Percentiles rank a stretch among this genome's conserved stretches.
Conservation (phyloP, 805 yeast species). For the Grigorovia yakushimaensis region DNA sequence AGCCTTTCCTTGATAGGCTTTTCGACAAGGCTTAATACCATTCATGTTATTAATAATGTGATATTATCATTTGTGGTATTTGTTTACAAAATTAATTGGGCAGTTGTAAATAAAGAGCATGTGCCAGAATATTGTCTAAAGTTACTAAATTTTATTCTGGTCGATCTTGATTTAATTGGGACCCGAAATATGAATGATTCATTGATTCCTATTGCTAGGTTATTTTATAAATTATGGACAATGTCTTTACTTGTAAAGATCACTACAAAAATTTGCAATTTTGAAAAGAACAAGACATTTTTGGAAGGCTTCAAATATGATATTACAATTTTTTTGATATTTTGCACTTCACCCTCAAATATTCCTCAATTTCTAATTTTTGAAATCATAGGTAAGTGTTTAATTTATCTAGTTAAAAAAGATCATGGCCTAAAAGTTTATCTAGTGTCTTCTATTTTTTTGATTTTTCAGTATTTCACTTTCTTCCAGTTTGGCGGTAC, state of each 20-base stretch:
- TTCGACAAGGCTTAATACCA: background rate
- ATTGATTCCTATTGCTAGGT: conserved; percentile 29
- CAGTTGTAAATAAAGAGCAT: conserved; percentile 42
- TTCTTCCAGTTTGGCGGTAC: conserved; percentile 88
- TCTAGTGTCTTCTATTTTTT: conserved; percentile 11
- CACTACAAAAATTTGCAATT: background rate
- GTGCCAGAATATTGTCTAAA: conserved; percentile 34
- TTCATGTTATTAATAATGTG: conserved; percentile 32
- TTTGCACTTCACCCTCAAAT: conserved; percentile 40
- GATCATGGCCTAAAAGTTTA: conserved; percentile 7
- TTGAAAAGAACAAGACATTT: conserved; percentile 1
- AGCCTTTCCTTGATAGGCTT: conserved; percentile 28
- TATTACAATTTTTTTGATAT: conserved; percentile 34
- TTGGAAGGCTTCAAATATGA: conserved; percentile 15
- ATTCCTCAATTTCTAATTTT: conserved; percentile 42
- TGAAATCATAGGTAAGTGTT: conserved; percentile 11
- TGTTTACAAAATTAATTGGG: conserved; percentile 47
- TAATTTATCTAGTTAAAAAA: conserved; percentile 5
- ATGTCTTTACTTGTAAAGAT: conserved; percentile 29
- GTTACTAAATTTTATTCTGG: background rate
- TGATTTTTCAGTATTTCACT: conserved; percentile 61
- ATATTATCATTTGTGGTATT: conserved; percentile 41
- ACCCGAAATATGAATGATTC: conserved; percentile 12
- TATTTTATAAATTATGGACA: conserved; percentile 29
- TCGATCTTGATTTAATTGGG: background rate